These are phyloP conservation scores for Naganishia cerealis DNA, from an alignment of 1,284 basidiomycete species.

Conservation along the genomic window DNA sequence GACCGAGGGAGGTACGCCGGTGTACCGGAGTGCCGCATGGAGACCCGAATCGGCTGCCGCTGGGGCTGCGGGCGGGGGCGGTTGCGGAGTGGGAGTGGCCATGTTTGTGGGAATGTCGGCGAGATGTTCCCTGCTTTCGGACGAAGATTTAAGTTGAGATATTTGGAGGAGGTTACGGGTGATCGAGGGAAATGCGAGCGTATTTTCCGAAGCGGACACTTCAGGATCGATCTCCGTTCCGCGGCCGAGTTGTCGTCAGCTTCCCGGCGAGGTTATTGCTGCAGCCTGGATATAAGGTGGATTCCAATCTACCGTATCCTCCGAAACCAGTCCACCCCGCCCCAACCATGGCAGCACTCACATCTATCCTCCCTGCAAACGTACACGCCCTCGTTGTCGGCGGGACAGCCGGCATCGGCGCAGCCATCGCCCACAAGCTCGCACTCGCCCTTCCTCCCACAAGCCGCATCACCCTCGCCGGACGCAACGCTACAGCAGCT, in stretches of 20 bases:
- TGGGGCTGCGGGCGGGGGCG: conserved; percentile 2
- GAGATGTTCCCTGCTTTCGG: too few species aligned
- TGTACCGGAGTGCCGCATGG: conserved; percentile 51
- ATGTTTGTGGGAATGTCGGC: neutral
- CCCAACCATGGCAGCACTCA: conserved; percentile 14
- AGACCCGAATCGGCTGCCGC: conserved; percentile 13
- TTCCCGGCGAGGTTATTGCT: too few species aligned
- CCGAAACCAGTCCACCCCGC: neutral
- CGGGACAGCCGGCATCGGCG: conserved; percentile 32
- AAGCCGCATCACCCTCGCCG: conserved; percentile 30
- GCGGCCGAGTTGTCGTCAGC: neutral
- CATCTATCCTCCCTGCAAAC: conserved; percentile 20
- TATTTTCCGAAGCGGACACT: conserved; percentile 19
- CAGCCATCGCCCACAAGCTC: conserved; percentile 29
- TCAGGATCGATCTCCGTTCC: neutral
- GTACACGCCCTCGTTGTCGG: conserved; percentile 33
- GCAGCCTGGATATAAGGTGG: too few species aligned
- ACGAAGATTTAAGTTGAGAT: too few species aligned
- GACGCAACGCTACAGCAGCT: conserved; percentile 27
- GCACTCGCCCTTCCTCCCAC: conserved; percentile 22
- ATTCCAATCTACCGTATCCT: too few species aligned
- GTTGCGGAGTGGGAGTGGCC: neutral
- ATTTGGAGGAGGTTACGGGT: too few species aligned
- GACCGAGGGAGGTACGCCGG: conserved; percentile 56
- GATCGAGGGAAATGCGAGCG: neutral